phyloP scores from a whole-genome alignment of 2,329 filamentous ascomycete genomes.

The Verticillium longisporum region DNA sequence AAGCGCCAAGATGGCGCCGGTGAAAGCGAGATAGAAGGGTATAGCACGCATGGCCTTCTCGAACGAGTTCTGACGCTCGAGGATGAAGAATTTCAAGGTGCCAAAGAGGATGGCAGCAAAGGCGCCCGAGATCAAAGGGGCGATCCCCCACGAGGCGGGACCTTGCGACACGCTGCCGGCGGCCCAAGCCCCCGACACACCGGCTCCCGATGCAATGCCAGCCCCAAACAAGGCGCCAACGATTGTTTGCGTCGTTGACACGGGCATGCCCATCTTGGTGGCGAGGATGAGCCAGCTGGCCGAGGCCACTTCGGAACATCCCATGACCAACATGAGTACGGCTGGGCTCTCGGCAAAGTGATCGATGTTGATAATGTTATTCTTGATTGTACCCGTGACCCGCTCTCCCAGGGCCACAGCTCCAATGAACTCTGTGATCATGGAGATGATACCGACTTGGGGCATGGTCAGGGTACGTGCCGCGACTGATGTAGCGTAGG shows the following conservation, averaged over 20 bases:
- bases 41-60: slow-evolving; percentile 12
- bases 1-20: slow-evolving; percentile 13
- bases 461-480: slow-evolving; percentile 44
- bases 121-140: slow-evolving; percentile 11
- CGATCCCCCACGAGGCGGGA: slow-evolving; percentile 14
- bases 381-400: slow-evolving; percentile 34
- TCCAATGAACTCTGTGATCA: slow-evolving; percentile 42
- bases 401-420: slow-evolving; percentile 43
- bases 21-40: slow-evolving; percentile 18
- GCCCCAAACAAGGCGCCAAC: slow-evolving; percentile 9
- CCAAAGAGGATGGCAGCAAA: slow-evolving; percentile 12
- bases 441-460: slow-evolving; percentile 40
- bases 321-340: slow-evolving; percentile 9
- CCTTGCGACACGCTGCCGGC: slow-evolving; percentile 14
- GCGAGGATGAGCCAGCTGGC: slow-evolving; percentile 9
- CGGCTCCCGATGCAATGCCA: slow-evolving; percentile 21
- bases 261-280: slow-evolving; percentile 9
- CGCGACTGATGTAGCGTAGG: slow-evolving; percentile 45
- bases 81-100: slow-evolving; percentile 10
- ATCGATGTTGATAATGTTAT: slow-evolving; percentile 30
- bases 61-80: slow-evolving; percentile 11
- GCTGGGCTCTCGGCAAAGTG: slow-evolving; percentile 21
- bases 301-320: slow-evolving; percentile 8
- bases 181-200: slow-evolving; percentile 14
- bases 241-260: slow-evolving; percentile 10